These are phyloP conservation scores for Teratosphaeria zuluensis DNA, from an alignment of 2,329 filamentous ascomycete species.

Conservation along the genomic window DNA sequence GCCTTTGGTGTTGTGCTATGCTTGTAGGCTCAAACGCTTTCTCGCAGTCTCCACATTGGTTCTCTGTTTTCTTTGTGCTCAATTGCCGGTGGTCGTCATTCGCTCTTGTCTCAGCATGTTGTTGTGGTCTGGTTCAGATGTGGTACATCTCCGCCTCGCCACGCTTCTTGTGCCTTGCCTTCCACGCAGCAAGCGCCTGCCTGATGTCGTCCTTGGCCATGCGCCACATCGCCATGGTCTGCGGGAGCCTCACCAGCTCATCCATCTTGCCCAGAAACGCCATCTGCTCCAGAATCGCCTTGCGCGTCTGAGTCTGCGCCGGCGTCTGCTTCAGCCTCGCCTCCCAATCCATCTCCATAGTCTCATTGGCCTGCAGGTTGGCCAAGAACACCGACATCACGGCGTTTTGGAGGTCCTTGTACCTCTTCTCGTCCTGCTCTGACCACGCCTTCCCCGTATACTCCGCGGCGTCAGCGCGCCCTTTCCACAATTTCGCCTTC, in stretches of 20 bases:
- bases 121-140: neutral
- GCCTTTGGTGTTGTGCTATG: slow-evolving; percentile 25
- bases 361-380: neutral
- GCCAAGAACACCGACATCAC: neutral
- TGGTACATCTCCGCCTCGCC: neutral
- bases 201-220: neutral
- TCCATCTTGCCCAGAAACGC: neutral
- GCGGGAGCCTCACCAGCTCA: neutral
- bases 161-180: neutral
- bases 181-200: neutral
- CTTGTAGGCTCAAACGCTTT: slow-evolving; percentile 21
- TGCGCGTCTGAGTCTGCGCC: neutral
- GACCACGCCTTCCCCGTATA: neutral
- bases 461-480: neutral
- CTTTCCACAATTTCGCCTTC: neutral
- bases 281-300: neutral
- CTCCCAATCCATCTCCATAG: neutral
- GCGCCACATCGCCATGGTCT: neutral
- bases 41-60: neutral
- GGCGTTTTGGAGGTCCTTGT: neutral
- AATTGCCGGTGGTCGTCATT: neutral
- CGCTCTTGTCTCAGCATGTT: neutral
- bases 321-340: neutral
- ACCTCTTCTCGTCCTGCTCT: neutral
- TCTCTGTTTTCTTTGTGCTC: neutral